Base-by-base conservation (phyloP, 2,329 filamentous ascomycete species). In the Pseudogymnoascus sp. region DNA sequence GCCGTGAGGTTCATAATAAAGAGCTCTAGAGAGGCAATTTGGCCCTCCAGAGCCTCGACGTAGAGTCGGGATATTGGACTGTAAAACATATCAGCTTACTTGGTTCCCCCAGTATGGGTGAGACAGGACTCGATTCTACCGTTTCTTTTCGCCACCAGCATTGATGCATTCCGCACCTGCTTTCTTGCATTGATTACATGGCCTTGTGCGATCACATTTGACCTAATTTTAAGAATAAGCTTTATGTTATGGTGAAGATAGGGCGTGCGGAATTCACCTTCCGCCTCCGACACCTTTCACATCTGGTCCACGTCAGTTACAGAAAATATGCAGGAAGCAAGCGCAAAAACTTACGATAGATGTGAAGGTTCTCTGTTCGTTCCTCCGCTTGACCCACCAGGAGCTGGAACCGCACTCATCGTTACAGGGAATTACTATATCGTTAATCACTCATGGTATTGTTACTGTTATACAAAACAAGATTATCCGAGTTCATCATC, bases 121-220 rank as follows among this genome's bases (percentile, higher is more conserved):
- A 23, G 60, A 40, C 40, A 4, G 36, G 29, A 23, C 45, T 57
- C 60, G 59, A 59, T 16, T 61, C 31, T 68, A 78, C 76, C 77
- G 72, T 66, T 77, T 75, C 68, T 78, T 79, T 67, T 79, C 77
- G 5, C 77, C 77, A 5, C 72, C 75, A 16, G 76, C 76, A 36
- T 72, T 75, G 21, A 76, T 71, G 65, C 77, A 79, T 51, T 77
- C 74, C 7, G 73, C 74, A 18, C 73, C 73, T 5, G 76, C 75
- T 67, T 77, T 76, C 68, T 73, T 69, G 67, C 81, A 84, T 65
- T 78, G 78, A 34, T 76, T 77, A 68, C 81, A 84, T 11, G 81
- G 81, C 12, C 76, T 72, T 54, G 76, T 76, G 3, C 81, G 78
- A 68, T 83, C 78, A 69, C 81, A 84, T 73, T 81, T 83, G 39